A percentile compares a stretch with the other conserved stretches of the same genome.
Evolutionary conservation across 139 green algal species (phyloP).

Genomic region (Spirogloea muscicola): DNA sequence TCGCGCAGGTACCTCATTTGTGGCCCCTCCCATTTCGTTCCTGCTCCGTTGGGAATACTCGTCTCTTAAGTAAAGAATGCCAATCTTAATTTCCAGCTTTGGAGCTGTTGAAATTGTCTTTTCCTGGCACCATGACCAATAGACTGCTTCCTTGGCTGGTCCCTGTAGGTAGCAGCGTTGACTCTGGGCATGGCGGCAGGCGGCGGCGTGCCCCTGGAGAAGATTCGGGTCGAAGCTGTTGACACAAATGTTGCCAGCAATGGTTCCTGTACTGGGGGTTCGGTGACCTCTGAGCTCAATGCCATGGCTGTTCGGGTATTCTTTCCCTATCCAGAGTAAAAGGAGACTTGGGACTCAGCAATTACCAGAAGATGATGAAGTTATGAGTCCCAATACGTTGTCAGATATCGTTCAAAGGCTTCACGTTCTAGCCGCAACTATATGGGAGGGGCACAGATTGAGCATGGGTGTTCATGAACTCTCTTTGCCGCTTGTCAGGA

Average conservation of each 20-base stretch:
- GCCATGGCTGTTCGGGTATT: conserved; percentile 46
- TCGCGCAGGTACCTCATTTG: conserved; percentile 53
- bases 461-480: too few species aligned
- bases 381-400: too few species aligned
- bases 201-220: conserved; percentile 40
- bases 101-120: not conserved
- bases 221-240: conserved; percentile 49
- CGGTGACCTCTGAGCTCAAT: conserved; percentile 32
- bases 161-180: conserved; percentile 48
- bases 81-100: not conserved
- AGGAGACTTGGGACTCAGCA: too few species aligned
- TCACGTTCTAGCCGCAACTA: too few species aligned
- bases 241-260: conserved; percentile 36
- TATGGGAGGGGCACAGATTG: too few species aligned
- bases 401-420: too few species aligned
- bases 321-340: too few species aligned
- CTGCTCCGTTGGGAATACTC: not conserved
- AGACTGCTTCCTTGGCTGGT: too few species aligned
- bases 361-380: too few species aligned
- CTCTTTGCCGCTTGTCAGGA: too few species aligned
- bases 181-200: conserved; percentile 41
- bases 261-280: conserved; percentile 30
- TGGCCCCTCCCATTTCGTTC: not conserved
- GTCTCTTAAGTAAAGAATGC: not conserved
- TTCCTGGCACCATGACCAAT: too few species aligned